phyloP scores from a whole-genome alignment of 306 rosid species.

The Begonia loranthoides region DNA sequence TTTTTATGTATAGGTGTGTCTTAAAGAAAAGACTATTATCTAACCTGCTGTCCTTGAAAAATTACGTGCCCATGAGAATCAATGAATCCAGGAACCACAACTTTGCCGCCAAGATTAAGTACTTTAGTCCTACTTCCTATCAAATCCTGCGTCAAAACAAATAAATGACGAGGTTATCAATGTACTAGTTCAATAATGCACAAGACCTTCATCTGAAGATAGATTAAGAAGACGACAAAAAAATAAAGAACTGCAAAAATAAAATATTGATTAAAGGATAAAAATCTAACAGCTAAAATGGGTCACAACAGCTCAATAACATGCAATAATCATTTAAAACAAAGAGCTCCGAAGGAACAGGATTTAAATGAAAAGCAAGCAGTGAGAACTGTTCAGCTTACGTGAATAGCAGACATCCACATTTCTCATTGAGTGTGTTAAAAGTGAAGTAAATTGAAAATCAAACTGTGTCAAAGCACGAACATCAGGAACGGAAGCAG shows the following conservation, averaged over 20 bases:
- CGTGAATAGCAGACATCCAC: too few relatives aligned
- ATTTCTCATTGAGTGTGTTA: neutral
- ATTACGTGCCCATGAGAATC: conserved; percentile 78
- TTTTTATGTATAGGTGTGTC: too few relatives aligned
- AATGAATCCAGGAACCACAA: conserved; percentile 81
- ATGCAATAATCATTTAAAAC: neutral
- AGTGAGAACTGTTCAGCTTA: neutral
- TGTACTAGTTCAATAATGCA: neutral
- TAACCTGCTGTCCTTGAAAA: conserved; percentile 63
- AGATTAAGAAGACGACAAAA: neutral
- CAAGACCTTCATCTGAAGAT: neutral
- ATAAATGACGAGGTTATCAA: neutral
- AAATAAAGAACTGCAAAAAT: neutral
- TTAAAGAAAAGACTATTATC: neutral
- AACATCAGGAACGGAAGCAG: too few relatives aligned
- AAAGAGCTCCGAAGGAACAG: neutral
- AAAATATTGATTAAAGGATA: neutral
- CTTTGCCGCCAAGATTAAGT: conserved; percentile 55
- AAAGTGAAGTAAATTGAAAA: too few relatives aligned
- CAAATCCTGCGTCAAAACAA: conserved; percentile 35
- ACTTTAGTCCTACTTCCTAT: conserved; percentile 48
- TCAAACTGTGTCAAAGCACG: too few relatives aligned
- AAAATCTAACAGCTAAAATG: neutral
- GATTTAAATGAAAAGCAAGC: neutral
- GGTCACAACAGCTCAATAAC: neutral